These are phyloP conservation scores for Salvia hispanica DNA, from an alignment of 257 asterid genomes.

Conservation along the genomic window DNA sequence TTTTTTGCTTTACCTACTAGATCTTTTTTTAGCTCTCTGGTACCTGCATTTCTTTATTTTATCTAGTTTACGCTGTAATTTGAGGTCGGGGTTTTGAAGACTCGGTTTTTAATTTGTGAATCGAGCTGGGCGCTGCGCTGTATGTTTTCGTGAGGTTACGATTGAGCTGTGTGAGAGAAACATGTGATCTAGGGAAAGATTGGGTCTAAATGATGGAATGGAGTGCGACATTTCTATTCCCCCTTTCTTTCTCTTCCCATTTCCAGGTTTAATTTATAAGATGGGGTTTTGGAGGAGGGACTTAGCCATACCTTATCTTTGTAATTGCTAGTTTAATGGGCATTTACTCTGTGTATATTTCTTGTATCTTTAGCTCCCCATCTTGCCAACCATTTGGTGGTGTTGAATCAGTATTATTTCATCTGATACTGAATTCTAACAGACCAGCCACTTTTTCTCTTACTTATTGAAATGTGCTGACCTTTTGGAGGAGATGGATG, in stretches of 20 bases:
- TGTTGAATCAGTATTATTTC: slow-evolving; percentile 11
- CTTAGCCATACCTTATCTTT: not conserved
- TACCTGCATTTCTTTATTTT: slow-evolving; percentile 27
- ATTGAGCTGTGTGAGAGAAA: not conserved
- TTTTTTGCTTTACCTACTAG: not conserved
- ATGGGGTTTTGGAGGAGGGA: not conserved
- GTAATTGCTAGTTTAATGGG: not conserved
- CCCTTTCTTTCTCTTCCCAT: not conserved
- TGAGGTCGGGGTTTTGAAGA: slow-evolving; percentile 3
- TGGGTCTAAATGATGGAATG: slow-evolving; percentile 11
- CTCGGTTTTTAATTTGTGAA: slow-evolving; percentile 16
- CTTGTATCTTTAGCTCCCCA: not conserved
- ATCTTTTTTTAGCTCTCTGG: slow-evolving; percentile 3
- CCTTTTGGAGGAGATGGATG: not conserved
- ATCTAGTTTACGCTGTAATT: not conserved
- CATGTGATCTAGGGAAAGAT: not conserved
- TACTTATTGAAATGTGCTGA: not conserved
- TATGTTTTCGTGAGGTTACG: not conserved
- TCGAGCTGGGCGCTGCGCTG: not conserved
- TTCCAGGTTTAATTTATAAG: slow-evolving; percentile 1
- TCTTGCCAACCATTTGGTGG: slow-evolving; percentile 2
- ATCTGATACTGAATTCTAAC: not conserved
- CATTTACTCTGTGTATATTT: not conserved
- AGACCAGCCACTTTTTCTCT: not conserved
- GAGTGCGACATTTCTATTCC: not conserved